These are phyloP conservation scores for Pestalotiopsis sp. DNA, from an alignment of 2,329 filamentous ascomycete genomes.

Conservation along the genomic window DNA sequence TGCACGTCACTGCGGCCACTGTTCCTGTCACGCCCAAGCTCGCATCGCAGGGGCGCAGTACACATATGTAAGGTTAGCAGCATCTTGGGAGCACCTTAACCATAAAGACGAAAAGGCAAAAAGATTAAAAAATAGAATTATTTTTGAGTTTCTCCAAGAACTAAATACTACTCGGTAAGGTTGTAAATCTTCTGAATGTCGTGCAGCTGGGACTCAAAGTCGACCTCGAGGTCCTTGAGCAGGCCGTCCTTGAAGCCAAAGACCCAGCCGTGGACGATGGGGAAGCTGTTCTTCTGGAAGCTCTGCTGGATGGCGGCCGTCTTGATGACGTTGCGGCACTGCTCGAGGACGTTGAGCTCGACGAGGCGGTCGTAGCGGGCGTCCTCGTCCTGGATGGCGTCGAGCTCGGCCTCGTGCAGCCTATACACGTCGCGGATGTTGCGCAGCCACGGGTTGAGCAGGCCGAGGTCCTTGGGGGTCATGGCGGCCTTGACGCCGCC, in stretches of 20 bases:
- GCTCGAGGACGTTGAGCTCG: slow-evolving; percentile 81
- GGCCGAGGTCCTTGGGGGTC: slow-evolving; percentile 69
- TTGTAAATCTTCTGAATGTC: slow-evolving; percentile 69
- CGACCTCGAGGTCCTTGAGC: slow-evolving; percentile 65
- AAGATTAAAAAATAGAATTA: neutral
- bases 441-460: slow-evolving; percentile 74
- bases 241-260: slow-evolving; percentile 71
- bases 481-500: slow-evolving; percentile 76
- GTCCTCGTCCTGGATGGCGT: slow-evolving; percentile 59
- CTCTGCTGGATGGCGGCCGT: slow-evolving; percentile 78
- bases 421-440: slow-evolving; percentile 77
- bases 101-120: neutral
- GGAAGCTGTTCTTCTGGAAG: slow-evolving; percentile 64
- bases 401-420: slow-evolving; percentile 71
- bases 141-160: no score
- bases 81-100: neutral
- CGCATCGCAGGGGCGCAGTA: no score
- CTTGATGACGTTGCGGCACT: slow-evolving; percentile 78
- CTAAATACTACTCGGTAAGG: slow-evolving; percentile 29
- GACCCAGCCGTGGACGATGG: slow-evolving; percentile 75
- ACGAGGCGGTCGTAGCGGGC: slow-evolving; percentile 72
- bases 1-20: no score
- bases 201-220: slow-evolving; percentile 58
- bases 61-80: no score
- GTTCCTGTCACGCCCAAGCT: no score